phyloP scores from a whole-genome alignment of 2,329 filamentous ascomycete species.

The Pseudogymnoascus sp. region DNA sequence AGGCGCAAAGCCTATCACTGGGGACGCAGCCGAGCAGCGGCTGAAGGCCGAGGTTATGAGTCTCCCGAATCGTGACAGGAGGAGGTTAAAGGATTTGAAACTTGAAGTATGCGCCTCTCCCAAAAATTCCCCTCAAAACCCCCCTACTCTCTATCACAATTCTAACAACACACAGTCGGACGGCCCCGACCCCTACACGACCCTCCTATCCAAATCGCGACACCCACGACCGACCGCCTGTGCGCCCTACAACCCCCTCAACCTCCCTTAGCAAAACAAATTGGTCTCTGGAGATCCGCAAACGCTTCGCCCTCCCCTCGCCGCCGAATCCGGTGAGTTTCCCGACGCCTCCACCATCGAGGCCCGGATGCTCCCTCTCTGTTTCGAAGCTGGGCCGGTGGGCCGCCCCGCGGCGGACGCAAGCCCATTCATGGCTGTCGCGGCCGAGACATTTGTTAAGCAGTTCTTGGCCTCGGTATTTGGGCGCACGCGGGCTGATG shows the following conservation, averaged over 20 bases:
- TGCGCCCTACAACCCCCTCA: not conserved
- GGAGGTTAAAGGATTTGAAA: conserved; percentile 59
- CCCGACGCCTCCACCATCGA: conserved; percentile 59
- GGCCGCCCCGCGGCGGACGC: conserved; percentile 55
- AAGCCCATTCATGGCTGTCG: conserved; percentile 57
- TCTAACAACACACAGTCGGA: conserved; percentile 23
- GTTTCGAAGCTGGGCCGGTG: conserved; percentile 58
- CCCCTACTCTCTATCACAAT: not conserved
- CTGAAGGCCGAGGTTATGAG: conserved; percentile 67
- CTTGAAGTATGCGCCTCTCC: conserved; percentile 44
- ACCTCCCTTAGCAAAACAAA: conserved; percentile 36
- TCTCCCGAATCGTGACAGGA: conserved; percentile 57
- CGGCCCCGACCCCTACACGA: conserved; percentile 26
- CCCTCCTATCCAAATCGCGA: conserved; percentile 16
- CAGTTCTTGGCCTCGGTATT: conserved; percentile 58
- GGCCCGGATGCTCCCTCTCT: conserved; percentile 60
- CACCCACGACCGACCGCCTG: not conserved
- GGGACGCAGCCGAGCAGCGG: conserved; percentile 58
- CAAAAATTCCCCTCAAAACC: not conserved
- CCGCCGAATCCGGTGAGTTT: conserved; percentile 63
- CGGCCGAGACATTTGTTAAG: conserved; percentile 62
- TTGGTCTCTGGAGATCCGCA: conserved; percentile 60
- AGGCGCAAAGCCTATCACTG: conserved; percentile 55
- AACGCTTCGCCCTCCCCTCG: conserved; percentile 57
- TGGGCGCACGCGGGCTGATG: conserved; percentile 58